phyloP scores from a whole-genome alignment of 1,284 basidiomycete species.

The Baeospora myosura region DNA sequence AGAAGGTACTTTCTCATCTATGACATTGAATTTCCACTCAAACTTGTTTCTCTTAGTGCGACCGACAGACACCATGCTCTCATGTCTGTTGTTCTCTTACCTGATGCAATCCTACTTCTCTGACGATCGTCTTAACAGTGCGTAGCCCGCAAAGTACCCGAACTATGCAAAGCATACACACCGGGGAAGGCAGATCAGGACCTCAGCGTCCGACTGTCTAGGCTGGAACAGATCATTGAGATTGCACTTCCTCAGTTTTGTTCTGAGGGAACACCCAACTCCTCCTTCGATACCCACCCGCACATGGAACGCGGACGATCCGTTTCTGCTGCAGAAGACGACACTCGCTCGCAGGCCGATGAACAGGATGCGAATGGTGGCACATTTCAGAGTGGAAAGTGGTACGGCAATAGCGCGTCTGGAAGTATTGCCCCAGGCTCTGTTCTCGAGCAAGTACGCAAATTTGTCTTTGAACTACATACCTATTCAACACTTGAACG shows the following conservation, averaged over 20 bases:
- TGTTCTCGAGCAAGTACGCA: conserved; percentile 64
- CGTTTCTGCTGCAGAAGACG: conserved; percentile 51
- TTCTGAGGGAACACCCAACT: conserved; percentile 28
- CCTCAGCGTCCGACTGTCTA: conserved; percentile 58
- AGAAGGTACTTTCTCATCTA: conserved; percentile 46
- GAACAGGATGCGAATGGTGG: conserved; percentile 68
- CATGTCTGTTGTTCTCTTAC: conserved; percentile 44
- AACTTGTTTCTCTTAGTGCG: conserved; percentile 43
- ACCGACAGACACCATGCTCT: conserved; percentile 73
- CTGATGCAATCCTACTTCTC: conserved; percentile 9
- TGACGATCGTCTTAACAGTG: conserved; percentile 40
- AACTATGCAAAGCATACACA: conserved; percentile 78
- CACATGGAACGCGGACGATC: conserved; percentile 32
- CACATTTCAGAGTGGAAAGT: conserved; percentile 74
- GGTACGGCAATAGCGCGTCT: conserved; percentile 77
- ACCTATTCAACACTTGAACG: conserved; percentile 12
- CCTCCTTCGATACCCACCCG: conserved; percentile 25
- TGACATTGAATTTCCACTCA: conserved; percentile 16
- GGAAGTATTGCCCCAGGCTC: conserved; percentile 70
- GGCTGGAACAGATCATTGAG: conserved; percentile 75
- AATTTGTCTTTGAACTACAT: conserved; percentile 6
- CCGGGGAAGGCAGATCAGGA: conserved; percentile 80
- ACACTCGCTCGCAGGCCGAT: conserved; percentile 57
- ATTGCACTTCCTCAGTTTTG: conserved; percentile 68
- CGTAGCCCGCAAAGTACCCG: conserved; percentile 73